Evolutionary conservation across 2,329 filamentous ascomycete species (phyloP), one percentile per base, ranked within the genome.

Genomic region (Sporothrix variecibatus): DNA sequence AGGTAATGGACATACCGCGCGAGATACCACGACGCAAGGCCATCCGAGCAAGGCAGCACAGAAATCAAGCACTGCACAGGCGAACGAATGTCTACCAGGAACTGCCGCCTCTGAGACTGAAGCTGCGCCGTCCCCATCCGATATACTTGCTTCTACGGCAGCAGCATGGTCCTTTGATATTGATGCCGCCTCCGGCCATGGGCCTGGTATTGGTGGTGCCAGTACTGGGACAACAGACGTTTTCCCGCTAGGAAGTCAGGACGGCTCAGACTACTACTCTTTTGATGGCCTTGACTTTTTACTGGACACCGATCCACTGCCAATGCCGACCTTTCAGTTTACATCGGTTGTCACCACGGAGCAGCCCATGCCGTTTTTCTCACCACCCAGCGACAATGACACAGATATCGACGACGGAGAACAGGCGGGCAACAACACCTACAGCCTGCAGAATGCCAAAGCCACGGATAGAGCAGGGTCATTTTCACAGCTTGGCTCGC

Each of bases 291-390:
- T 67, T 20, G 62, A 67, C 11, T 67, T 20, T n/a, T 11, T 67
- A 2, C 20, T 67, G 20, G 62, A 67, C 11, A 34, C 62, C 34
- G 20, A 67, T 17, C 58, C 58, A 11, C 58, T 64, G 62, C 62
- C 62, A 0, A 43, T 67, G 62, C 62, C 62, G 5, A 43, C 62
- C 0, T 67, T 67, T 12, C 62, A 67, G 34, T 67, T 67, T n/a
- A 43, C 38, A 5, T 67, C 62, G 3, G 9, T 67, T 17, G 38
- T 67, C 62, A 67, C 38, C 38, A 67, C 62, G 1, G 62, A 67
- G 11, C 62, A 67, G 62, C 62, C 62, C 38, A 26, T 67, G 62
- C 62, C 62, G 34, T 28, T 67, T 11, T 67, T 67, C 62, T 67
- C 62, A n/a, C 62, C 62, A 1, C 62, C 31, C 17, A 67, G 38